A percentile compares a stretch with the other conserved stretches of the same genome.
phyloP scores from a whole-genome alignment of 2,329 filamentous ascomycete genomes.

The Colletotrichum spinosum region DNA sequence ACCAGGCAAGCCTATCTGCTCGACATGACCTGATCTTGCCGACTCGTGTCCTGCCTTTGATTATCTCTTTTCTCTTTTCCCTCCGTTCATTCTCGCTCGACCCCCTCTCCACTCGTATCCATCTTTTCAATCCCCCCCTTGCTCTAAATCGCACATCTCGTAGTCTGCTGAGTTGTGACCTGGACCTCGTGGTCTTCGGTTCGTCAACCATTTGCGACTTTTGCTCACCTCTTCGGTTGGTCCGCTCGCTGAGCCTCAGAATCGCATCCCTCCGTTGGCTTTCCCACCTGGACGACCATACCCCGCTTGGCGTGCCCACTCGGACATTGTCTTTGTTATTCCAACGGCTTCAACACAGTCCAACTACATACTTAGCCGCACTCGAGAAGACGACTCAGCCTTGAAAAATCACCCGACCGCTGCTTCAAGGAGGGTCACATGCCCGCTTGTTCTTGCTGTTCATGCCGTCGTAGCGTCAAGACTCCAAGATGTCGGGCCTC shows the following conservation, averaged over 20 bases:
- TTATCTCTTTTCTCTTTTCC: constrained; percentile 37
- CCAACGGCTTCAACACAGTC: constrained; percentile 3
- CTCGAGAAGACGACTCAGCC: constrained; percentile 4
- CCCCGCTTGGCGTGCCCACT: constrained; percentile 20
- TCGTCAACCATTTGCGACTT: not conserved
- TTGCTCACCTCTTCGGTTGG: not conserved
- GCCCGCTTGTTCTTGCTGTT: constrained; percentile 4
- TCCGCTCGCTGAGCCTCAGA: not conserved
- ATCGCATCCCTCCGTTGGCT: constrained; percentile 18
- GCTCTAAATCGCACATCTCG: constrained; percentile 17
- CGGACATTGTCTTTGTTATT: constrained; percentile 6
- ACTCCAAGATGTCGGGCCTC: constrained; percentile 8
- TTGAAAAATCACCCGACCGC: constrained; percentile 16
- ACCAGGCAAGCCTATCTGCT: not conserved
- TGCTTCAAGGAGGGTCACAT: not conserved
- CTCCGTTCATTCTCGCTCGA: not conserved
- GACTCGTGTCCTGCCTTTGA: not conserved
- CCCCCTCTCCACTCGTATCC: constrained; percentile 31
- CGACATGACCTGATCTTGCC: not conserved
- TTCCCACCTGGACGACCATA: constrained; percentile 21
- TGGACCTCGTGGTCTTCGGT: constrained; percentile 1
- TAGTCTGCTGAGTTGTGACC: constrained; percentile 29
- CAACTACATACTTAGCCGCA: constrained; percentile 3
- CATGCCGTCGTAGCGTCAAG: not conserved
- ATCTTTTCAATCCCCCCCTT: constrained; percentile 20